Percentiles rank a stretch among this genome's conserved stretches.
These are phyloP conservation scores for Pavlovales sp. DNA, from an alignment of 208 protist genomes.

Conservation along the genomic window DNA sequence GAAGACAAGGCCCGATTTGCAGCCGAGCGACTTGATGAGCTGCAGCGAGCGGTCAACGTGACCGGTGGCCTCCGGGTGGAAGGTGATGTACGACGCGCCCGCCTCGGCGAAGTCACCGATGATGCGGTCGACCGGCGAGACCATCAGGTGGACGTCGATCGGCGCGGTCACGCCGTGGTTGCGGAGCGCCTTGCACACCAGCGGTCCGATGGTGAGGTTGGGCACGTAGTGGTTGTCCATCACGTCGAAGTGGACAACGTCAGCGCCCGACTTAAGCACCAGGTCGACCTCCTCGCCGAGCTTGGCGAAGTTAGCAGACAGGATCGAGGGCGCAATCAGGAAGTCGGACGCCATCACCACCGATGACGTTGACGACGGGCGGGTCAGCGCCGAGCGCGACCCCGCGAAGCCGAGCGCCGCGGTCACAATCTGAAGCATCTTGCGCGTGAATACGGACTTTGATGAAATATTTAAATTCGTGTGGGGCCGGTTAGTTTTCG, in stretches of 20 bases:
- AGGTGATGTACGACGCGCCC: conserved; percentile 82
- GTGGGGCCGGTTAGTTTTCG: too few relatives aligned
- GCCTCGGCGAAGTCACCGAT: conserved; percentile 76
- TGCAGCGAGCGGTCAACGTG: conserved; percentile 66
- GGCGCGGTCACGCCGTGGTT: conserved; percentile 39
- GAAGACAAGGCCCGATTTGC: conserved; percentile 89
- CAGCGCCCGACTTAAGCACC: conserved; percentile 38
- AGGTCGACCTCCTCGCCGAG: conserved; percentile 48
- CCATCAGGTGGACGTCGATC: conserved; percentile 64
- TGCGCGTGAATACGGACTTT: too few relatives aligned
- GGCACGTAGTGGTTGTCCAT: conserved; percentile 72
- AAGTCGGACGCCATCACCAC: not conserved
- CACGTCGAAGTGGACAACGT: conserved; percentile 45
- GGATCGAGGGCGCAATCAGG: conserved; percentile 48
- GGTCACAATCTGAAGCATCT: too few relatives aligned
- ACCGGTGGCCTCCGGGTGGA: conserved; percentile 84
- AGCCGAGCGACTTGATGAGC: conserved; percentile 64
- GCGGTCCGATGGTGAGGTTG: conserved; percentile 66
- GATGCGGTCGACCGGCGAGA: conserved; percentile 66
- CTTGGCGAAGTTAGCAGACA: conserved; percentile 42
- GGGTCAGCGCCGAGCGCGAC: too few relatives aligned
- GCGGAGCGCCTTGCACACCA: conserved; percentile 57
- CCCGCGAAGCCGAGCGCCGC: too few relatives aligned
- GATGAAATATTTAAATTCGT: too few relatives aligned
- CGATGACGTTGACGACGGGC: too few relatives aligned